phyloP scores from a whole-genome alignment of 495 filamentous ascomycete species.

The Trichoderma gamsii region DNA sequence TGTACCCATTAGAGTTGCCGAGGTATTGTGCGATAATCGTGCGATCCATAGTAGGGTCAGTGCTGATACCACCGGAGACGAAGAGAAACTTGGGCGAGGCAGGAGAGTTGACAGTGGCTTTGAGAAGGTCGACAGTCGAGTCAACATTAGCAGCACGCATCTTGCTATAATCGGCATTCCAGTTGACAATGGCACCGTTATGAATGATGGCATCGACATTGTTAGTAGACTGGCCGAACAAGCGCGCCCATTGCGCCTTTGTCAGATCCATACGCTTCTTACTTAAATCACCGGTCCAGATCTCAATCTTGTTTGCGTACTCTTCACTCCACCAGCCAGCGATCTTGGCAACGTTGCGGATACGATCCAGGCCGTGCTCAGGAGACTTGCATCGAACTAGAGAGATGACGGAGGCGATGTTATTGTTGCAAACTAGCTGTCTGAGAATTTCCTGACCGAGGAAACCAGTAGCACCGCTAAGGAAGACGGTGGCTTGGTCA shows the following conservation, averaged over 20 bases:
- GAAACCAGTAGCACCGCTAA: conserved; percentile 8
- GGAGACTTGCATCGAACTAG: conserved; percentile 1
- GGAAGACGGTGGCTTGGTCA: conserved; percentile 6
- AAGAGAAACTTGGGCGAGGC: conserved; percentile 10
- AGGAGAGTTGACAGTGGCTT: conserved; percentile 5
- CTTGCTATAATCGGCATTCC: conserved; percentile 12
- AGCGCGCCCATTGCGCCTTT: not conserved
- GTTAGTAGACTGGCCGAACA: not conserved
- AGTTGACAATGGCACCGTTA: conserved; percentile 15
- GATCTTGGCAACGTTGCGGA: not conserved
- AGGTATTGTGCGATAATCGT: not conserved
- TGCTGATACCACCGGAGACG: conserved; percentile 12
- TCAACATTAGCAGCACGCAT: conserved; percentile 11
- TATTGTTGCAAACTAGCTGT: not conserved
- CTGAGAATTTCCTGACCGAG: conserved; percentile 8
- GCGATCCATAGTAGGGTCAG: not conserved
- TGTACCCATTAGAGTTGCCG: not conserved
- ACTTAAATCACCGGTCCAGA: conserved; percentile 4
- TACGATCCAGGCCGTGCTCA: conserved; percentile 6
- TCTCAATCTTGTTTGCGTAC: conserved; percentile 9
- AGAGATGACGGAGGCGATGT: not conserved
- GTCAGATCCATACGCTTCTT: not conserved
- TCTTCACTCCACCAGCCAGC: conserved; percentile 7
- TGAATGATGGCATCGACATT: conserved; percentile 15
- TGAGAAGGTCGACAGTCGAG: conserved; percentile 3